Evolutionary conservation across 441 rosid species (phyloP).

Genomic region (Brassica balearica): DNA sequence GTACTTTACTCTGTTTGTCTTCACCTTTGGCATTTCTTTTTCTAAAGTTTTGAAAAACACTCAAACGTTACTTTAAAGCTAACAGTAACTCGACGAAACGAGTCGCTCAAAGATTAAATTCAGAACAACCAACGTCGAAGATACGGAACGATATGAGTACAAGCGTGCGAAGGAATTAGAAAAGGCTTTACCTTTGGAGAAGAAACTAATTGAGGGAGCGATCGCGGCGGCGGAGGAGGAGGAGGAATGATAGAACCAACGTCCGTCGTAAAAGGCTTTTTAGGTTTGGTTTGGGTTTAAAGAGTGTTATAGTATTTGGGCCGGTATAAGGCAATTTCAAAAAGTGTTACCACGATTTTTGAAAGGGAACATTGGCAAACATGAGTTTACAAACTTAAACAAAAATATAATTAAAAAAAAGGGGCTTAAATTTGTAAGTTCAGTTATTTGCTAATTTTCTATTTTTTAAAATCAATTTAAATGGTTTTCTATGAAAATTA

Average conservation of each 20-base stretch:
- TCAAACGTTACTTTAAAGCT: no score
- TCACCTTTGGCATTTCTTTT: slow-evolving; percentile 77
- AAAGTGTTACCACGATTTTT: no score
- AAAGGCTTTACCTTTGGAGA: slow-evolving; percentile 26
- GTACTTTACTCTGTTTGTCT: slow-evolving; percentile 68
- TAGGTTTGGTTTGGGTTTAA: slow-evolving; percentile 6
- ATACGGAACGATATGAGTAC: no score
- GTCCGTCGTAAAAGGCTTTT: background rate
- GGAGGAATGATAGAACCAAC: background rate
- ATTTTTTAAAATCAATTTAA: no score
- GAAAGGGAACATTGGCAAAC: no score
- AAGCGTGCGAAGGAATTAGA: background rate
- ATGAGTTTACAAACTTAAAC: no score
- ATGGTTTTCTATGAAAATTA: background rate
- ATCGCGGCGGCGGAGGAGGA: background rate
- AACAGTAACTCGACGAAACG: no score
- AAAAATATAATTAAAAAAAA: no score
- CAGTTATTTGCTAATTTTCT: no score
- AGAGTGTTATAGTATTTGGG: background rate
- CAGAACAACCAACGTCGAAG: no score
- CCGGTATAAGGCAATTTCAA: background rate
- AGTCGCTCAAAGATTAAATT: no score
- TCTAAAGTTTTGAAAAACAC: background rate
- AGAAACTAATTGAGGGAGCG: background rate
- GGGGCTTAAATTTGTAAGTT: no score